Evolutionary conservation across 2,329 filamentous ascomycete species (phyloP).

Genomic region (Metarhizium robertsii): DNA sequence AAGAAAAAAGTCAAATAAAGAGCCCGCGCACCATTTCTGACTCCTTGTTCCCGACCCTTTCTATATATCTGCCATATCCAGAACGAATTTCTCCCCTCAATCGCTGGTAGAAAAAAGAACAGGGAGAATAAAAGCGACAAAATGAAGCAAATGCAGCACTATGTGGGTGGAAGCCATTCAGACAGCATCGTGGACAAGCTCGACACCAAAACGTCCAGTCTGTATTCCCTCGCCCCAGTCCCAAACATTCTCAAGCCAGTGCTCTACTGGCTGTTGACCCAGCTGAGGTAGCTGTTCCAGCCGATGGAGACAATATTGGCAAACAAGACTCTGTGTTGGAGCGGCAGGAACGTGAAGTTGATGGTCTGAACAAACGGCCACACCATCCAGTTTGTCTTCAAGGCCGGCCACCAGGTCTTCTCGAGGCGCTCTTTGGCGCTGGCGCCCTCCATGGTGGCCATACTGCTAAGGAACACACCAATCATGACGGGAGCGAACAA

Average conservation of each 20-base stretch:
- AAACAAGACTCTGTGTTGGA: constrained; percentile 74
- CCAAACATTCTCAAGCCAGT: constrained; percentile 5
- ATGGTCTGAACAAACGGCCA: constrained; percentile 80
- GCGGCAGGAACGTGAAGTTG: constrained; percentile 81
- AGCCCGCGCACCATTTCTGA: background rate
- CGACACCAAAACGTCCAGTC: background rate
- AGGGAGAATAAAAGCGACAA: background rate
- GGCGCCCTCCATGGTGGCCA: constrained; percentile 71
- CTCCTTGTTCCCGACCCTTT: background rate
- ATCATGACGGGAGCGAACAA: constrained; percentile 81
- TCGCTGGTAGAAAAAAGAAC: background rate
- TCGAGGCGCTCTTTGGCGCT: constrained; percentile 56
- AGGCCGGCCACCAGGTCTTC: constrained; percentile 59
- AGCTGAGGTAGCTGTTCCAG: constrained; percentile 58
- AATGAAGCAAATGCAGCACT: constrained; percentile 2
- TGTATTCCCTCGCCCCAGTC: constrained; percentile 1
- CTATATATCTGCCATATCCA: background rate
- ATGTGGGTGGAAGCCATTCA: background rate
- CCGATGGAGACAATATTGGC: constrained; percentile 71
- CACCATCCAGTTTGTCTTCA: constrained; percentile 77
- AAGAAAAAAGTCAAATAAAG: background rate
- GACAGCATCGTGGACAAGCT: background rate
- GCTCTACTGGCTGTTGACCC: constrained; percentile 40
- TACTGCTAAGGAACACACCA: constrained; percentile 69
- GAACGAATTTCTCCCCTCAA: background rate